Base-by-base conservation (phyloP, 768 basidiomycete genomes). In the Termitomyces sp. region DNA sequence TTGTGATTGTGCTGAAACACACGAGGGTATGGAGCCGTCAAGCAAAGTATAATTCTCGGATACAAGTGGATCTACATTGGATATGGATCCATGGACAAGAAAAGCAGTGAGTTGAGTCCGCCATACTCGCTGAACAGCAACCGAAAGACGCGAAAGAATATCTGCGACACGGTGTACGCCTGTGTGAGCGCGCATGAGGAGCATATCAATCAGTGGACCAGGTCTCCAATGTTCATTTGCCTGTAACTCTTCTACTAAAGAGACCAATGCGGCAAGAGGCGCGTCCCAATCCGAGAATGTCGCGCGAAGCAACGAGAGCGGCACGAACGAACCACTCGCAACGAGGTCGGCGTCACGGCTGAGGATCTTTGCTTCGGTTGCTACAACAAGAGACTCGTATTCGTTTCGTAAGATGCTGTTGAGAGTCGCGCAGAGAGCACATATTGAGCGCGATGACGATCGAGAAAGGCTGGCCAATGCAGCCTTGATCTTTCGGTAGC, bases 251-350 rank as follows among this genome's bases (percentile, higher is more conserved):
- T 85, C 78, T 57, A 92, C 75, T 48, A 95, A 73, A 8, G 81
- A 75, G 50, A 81, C 78, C 32, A 97, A 79, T 5, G 89, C 83
- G 38, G 85, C 84, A 50, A 97, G 76, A 14, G 93, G 93, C 8
- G 90, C 87, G 64, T 93, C 91, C 95, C 95, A 97, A 71, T 84
- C 84, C 7, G 90, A 82, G 70, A 96, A 95, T 18, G 82, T 84
- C 12, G 95, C 91, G 55, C 89, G 84, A 60, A 97, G 74, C 6
- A 87, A 87, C 0, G 94, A 91, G 35, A 97, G 76, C 4, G 94
- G 93, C 5, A 97, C 93, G 68, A 89, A 94, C 4, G 89, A 87
- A 9, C 86, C 85, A 58, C 81, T 81, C n/a, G 84, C 89, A 36
- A 95, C 93, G 28, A 94, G 79, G 54, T 76, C 80, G 14, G 87